Base-by-base conservation (phyloP, 345 rosid genomes). In the Salix brachista region DNA sequence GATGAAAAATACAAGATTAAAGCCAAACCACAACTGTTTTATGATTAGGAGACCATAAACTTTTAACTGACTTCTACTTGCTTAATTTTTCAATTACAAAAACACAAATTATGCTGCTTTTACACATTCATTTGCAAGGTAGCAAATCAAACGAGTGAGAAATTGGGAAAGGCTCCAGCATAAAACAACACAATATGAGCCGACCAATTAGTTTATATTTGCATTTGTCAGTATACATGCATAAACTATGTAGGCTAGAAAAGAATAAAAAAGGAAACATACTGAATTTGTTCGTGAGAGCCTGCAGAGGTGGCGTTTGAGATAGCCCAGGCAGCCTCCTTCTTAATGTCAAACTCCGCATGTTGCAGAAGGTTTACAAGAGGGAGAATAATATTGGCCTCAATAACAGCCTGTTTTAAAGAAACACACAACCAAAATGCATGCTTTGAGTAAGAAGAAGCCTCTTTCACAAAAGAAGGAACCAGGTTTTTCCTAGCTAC, bases 311-410 rank as follows among this genome's bases (percentile, higher is more conserved):
- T 74, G n/a, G 88, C 86, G 73, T 80, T 78, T 25, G 88, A 86
- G 48, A 86, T 75, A 39, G 88, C 88, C 85, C 86, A 83, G 11
- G 86, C 85, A 75, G 88, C 85, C 71, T 86, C 89, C 70, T 80
- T 82, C 84, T 84, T 84, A 61, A 86, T 76, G 46, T 86, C 81
- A 71, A 80, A 82, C 66, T 86, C 86, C 0, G 83, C 83, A 48
- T 84, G 79, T 72, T 82, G 83, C 69, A 86, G 87, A 37, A 84
- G 84, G 75, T 82, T 62, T 42, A 86, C 84, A 41, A 86, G 81
- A 41, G 85, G 83, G 42, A 65, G 78, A 41, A 86, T 76, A 23
- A 86, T 80, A 39, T 76, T 77, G 28, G 89, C 87, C 39, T 74
- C 82, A 17, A 86, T 82, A 30, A 84, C 87, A 66, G 83, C 85